Evolutionary conservation across 2,329 filamentous ascomycete species (phyloP), one percentile per base, ranked within the genome.

Genomic region (Malbranchea cinnamomea): DNA sequence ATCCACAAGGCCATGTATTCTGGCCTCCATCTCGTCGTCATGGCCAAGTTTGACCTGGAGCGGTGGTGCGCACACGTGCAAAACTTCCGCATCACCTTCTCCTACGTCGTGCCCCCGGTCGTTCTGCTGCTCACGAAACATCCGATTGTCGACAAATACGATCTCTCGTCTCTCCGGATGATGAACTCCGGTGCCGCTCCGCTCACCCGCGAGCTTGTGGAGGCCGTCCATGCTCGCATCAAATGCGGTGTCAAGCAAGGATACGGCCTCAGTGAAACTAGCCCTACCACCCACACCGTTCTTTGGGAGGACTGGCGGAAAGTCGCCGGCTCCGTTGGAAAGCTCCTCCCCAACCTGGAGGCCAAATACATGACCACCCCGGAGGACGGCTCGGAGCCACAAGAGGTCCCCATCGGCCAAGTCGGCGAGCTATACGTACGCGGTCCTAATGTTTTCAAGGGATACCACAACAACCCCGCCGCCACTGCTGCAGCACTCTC

Each of bases 141-240:
- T 42, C 83, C 84, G 0, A 47, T 73, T 3, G 74, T 93, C 5
- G 67, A 69, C 31, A 78, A 83, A 38, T 93, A 91, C 56, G 73
- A 95, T 51, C 63, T 95, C 23, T 74, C 71, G 10, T 74, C 68
- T 4, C 48, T 95, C 14, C 76, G 79, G 26, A 85, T 85, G 70
- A 63, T 93, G 62, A 89, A 84, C 55, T 85, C 73, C 1, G 87
- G 81, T 14, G 87, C 85, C 0, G 85, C 87, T 1, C 87, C 87
- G 0, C 60, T 94, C 23, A 87, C 82, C 0, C 61, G 64, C 18
- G 83, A 93, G 38, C 67, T 95, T 2, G 78, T 87, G 1, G 71
- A 83, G 32, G 68, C 72, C 6, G 70, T 89, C 3, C 80, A 81
- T 62, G 55, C 68, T 12, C 71, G 84, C 5, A 70, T 89, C 35